phyloP scores from a whole-genome alignment of 441 rosid species.

The Gossypium aridum region DNA sequence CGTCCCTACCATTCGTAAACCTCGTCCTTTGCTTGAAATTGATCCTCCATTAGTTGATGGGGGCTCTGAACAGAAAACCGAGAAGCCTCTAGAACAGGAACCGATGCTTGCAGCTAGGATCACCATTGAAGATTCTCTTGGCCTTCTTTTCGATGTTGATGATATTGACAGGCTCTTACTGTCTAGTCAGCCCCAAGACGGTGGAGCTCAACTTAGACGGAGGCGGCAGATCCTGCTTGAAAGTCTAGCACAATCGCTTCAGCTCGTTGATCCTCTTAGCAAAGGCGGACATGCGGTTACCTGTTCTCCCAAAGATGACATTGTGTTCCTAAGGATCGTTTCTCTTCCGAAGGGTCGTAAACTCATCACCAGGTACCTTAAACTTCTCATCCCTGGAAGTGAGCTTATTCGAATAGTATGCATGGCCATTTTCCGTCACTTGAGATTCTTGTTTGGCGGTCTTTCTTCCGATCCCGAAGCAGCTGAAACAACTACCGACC shows the following conservation, averaged over 20 bases:
- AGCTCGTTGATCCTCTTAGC: slow-evolving; percentile 85
- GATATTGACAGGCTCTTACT: slow-evolving; percentile 77
- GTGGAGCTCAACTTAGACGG: slow-evolving; percentile 69
- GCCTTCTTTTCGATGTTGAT: slow-evolving; percentile 62
- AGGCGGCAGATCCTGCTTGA: slow-evolving; percentile 73
- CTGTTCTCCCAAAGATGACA: slow-evolving; percentile 61
- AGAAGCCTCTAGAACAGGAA: slow-evolving; percentile 80
- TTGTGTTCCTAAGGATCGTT: slow-evolving; percentile 71
- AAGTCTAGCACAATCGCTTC: slow-evolving; percentile 80
- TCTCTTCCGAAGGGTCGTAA: slow-evolving; percentile 87
- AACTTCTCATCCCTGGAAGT: slow-evolving; percentile 78
- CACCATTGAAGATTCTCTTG: slow-evolving; percentile 59
- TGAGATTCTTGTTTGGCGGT: slow-evolving; percentile 77
- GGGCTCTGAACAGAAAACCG: slow-evolving; percentile 46
- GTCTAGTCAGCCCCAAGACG: slow-evolving; percentile 68
- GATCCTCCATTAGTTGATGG: slow-evolving; percentile 59
- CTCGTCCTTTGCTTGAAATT: slow-evolving; percentile 66
- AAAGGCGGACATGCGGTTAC: slow-evolving; percentile 53
- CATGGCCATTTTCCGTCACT: slow-evolving; percentile 83
- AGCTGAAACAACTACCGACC: slow-evolving; percentile 49
- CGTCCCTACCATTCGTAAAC: slow-evolving; percentile 36
- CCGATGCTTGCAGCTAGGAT: slow-evolving; percentile 90
- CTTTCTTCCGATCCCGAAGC: slow-evolving; percentile 63
- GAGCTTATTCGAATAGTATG: slow-evolving; percentile 77
- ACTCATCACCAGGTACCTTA: slow-evolving; percentile 51